Percentiles rank a stretch among this genome's conserved stretches.
These are phyloP conservation scores for Gaeumannomyces sp. DNA, from an alignment of 2,329 filamentous ascomycete genomes.

Conservation along the genomic window DNA sequence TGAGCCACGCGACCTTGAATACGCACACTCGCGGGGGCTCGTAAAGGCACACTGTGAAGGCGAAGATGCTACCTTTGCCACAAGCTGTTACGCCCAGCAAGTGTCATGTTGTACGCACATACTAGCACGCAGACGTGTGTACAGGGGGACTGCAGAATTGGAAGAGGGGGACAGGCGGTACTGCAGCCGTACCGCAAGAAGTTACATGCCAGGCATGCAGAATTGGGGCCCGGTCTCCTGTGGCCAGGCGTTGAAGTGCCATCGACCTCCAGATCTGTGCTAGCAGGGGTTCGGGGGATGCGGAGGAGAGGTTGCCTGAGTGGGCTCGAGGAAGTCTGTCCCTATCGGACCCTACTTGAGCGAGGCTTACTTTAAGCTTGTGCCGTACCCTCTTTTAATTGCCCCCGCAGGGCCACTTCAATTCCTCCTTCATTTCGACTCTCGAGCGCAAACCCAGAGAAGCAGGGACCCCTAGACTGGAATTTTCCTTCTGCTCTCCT, in stretches of 20 bases:
- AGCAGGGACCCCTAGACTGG: no score
- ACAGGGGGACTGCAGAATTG: neutral
- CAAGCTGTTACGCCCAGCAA: neutral
- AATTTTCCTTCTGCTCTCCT: neutral
- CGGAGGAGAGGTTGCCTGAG: neutral
- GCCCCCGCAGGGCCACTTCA: neutral
- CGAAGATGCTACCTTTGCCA: slow-evolving; percentile 2
- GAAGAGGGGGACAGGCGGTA: neutral
- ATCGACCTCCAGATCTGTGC: no score
- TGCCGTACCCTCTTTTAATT: neutral
- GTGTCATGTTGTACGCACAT: neutral
- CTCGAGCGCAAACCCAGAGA: neutral
- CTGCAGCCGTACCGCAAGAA: no score
- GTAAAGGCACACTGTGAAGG: neutral
- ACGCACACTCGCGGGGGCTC: neutral
- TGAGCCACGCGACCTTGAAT: neutral
- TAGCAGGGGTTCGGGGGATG: neutral
- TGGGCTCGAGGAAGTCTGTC: neutral
- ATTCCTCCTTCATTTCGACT: neutral
- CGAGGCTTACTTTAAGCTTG: neutral
- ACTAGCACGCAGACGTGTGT: neutral
- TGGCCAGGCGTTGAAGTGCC: no score
- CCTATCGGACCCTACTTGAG: no score
- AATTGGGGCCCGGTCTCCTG: no score
- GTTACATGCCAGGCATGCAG: no score